Percentiles rank a stretch among this genome's conserved stretches.
These are phyloP conservation scores for Penicillium janthinellum DNA, from an alignment of 2,329 filamentous ascomycete species.

Conservation along the genomic window DNA sequence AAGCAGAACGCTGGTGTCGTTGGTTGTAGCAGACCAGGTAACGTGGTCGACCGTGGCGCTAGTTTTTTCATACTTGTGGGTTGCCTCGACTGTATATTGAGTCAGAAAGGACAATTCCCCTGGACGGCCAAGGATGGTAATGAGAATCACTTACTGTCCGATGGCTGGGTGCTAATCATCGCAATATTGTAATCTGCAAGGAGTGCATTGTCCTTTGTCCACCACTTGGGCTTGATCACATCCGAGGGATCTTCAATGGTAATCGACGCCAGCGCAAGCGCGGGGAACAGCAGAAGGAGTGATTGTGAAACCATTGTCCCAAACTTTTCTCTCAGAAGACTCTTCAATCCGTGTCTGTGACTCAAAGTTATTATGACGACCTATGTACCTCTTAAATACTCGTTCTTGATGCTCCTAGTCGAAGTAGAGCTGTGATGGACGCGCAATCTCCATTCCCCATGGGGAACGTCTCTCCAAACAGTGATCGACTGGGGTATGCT, in stretches of 20 bases:
- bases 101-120: not conserved
- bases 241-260: constrained; percentile 17
- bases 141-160: constrained; percentile 5
- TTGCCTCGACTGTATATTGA: constrained; percentile 6
- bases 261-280: constrained; percentile 13
- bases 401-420: not conserved
- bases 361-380: no score
- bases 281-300: constrained; percentile 9
- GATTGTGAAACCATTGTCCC: constrained; percentile 2
- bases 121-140: not conserved
- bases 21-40: constrained; percentile 16
- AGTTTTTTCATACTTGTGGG: constrained; percentile 10
- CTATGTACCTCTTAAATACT: not conserved
- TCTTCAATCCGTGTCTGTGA: not conserved
- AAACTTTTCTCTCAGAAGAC: not conserved
- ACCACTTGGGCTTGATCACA: constrained; percentile 10
- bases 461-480: not conserved
- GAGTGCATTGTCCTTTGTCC: constrained; percentile 16
- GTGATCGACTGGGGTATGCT: not conserved
- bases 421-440: not conserved
- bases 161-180: constrained; percentile 9
- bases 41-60: constrained; percentile 10
- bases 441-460: constrained; percentile 1
- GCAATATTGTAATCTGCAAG: constrained; percentile 14
- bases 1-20: constrained; percentile 23